phyloP scores from a whole-genome alignment of 2,329 filamentous ascomycete genomes.

The Ophiosphaerella narmari region DNA sequence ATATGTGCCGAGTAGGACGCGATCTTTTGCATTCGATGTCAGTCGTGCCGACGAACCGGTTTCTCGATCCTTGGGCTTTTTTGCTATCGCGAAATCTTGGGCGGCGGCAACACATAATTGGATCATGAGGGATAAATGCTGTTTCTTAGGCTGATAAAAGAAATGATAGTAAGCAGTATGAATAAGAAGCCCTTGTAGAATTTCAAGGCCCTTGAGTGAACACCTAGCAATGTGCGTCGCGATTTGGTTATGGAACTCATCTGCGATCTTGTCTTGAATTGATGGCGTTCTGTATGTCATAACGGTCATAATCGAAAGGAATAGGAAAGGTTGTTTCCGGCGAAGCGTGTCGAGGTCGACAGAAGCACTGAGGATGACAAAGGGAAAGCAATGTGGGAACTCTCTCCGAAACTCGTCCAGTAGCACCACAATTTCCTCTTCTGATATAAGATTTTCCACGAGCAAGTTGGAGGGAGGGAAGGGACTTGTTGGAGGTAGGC shows the following conservation, averaged over 20 bases:
- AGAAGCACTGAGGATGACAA: conserved; percentile 20
- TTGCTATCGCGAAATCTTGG: conserved; percentile 36
- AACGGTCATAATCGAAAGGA: conserved; percentile 39
- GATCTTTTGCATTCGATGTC: conserved; percentile 13
- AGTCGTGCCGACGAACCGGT: neutral
- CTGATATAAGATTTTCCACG: conserved; percentile 13
- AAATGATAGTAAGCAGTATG: conserved; percentile 46
- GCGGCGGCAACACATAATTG: conserved; percentile 45
- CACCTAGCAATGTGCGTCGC: conserved; percentile 34
- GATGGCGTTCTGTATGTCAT: conserved; percentile 25
- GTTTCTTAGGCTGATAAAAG: conserved; percentile 30
- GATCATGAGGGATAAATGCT: conserved; percentile 38
- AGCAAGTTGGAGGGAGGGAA: conserved; percentile 17
- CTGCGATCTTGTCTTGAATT: conserved; percentile 31
- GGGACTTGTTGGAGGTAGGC: neutral
- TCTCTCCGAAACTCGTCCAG: conserved; percentile 18
- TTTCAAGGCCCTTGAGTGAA: conserved; percentile 44
- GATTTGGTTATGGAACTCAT: conserved; percentile 33
- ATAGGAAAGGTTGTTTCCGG: conserved; percentile 38
- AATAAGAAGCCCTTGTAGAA: conserved; percentile 47
- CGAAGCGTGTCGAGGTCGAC: conserved; percentile 14
- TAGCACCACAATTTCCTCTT: conserved; percentile 7
- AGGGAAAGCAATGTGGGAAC: conserved; percentile 22
- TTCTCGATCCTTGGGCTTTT: conserved; percentile 2
- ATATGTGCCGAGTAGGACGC: conserved; percentile 27